Percentiles rank a stretch among this genome's conserved stretches.
Evolutionary conservation across 441 rosid species (phyloP).

Genomic region (Adansonia gregorii): DNA sequence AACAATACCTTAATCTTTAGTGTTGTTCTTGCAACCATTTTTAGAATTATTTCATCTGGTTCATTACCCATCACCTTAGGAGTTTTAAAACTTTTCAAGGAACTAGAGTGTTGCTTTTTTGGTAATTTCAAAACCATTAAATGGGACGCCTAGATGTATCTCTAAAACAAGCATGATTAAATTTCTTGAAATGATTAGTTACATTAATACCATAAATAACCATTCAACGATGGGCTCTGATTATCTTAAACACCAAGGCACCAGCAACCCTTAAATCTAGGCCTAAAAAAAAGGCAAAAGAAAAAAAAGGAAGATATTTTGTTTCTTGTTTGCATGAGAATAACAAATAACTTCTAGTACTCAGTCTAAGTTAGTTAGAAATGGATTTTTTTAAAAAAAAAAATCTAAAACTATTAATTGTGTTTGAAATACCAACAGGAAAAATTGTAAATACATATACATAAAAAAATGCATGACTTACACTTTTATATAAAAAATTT

Average conservation of each 20-base stretch:
- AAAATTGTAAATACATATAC: neutral
- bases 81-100: conserved; percentile 88
- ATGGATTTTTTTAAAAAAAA: neutral
- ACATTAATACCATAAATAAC: neutral
- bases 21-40: conserved; percentile 96
- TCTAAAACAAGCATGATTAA: conserved; percentile 41
- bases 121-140: conserved; percentile 14
- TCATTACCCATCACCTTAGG: conserved; percentile 91
- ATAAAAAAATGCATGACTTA: neutral
- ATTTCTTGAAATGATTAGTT: neutral
- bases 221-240: neutral
- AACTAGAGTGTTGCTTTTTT: conserved; percentile 79
- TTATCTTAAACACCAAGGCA: neutral
- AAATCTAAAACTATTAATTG: neutral
- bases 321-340: neutral
- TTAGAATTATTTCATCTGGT: conserved; percentile 89
- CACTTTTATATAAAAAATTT: neutral
- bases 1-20: conserved; percentile 75
- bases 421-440: neutral
- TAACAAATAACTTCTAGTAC: neutral
- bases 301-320: neutral
- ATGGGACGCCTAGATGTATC: conserved; percentile 69
- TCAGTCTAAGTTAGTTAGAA: neutral
- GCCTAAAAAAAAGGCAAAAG: too few relatives aligned
- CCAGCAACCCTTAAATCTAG: neutral